Evolutionary conservation across 148 eudicot species (phyloP).

Genomic region (Rhododendron simsii): DNA sequence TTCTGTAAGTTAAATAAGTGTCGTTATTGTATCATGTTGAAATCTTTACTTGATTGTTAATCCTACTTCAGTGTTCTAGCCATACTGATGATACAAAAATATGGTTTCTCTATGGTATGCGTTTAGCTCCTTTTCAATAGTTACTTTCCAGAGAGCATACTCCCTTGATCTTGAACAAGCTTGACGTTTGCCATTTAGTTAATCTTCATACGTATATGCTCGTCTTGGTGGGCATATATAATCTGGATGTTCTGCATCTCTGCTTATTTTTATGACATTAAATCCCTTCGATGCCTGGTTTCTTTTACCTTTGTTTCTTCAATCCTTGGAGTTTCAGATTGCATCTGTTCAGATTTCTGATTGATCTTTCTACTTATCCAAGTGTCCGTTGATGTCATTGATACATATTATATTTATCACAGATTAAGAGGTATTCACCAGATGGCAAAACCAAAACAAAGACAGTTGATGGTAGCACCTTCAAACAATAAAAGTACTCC

Average conservation of each 20-base stretch:
- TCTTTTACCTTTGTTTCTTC: neutral
- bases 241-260: neutral
- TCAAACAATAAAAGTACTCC: conserved; percentile 22
- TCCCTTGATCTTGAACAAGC: neutral
- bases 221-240: neutral
- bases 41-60: neutral
- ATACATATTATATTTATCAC: neutral
- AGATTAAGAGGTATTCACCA: conserved; percentile 16
- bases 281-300: neutral
- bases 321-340: neutral
- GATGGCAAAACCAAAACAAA: conserved; percentile 40
- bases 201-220: neutral
- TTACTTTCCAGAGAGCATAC: neutral
- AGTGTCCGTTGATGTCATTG: neutral
- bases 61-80: neutral
- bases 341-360: neutral
- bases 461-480: conserved; percentile 12
- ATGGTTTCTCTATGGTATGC: neutral
- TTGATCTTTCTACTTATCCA: neutral
- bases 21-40: neutral
- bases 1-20: neutral
- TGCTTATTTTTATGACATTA: neutral
- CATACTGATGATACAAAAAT: neutral
- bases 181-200: neutral
- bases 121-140: neutral